Evolutionary conservation across 139 green algal species (phyloP), one percentile per base, ranked within the genome.

Genomic region (Axilococcus clingmanii): DNA sequence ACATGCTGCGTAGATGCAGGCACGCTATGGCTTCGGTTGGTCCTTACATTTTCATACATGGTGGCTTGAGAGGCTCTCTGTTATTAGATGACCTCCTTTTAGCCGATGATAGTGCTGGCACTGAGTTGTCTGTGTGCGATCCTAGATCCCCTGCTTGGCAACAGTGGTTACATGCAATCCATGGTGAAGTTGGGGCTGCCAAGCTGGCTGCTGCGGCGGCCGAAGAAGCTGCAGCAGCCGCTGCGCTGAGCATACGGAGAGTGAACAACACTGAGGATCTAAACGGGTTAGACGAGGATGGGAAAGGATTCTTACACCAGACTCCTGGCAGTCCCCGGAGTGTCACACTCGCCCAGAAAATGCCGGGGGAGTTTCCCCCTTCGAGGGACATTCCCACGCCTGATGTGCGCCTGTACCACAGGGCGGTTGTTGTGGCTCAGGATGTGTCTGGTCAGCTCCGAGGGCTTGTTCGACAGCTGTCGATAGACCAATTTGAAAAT

Each of bases 401-500:
- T 1, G 82, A 94, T 37, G 86, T 96, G 40, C 64, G 83, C 40
- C 69, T 96, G 48, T 90, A 92, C 63, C 85, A 96, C 63, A 71
- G 88, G 19, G 88, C 83, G 2, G 86, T 95, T 25, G 90, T 98
- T 36, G 88, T 96, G 25, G 76, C 83, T 11, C 78, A 84, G 40
- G 71, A 78, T 7, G 37, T 63, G 17, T 40, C 42, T 56, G 68
- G 71, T 41, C 30, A 50, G 22, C 34, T 93, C 43, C 74, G 82
- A 7, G 81, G 88, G 31, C 60, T 96, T 24, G 84, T 96, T 36
- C 62, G 87, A 32, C 84, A 98, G 78, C 76, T 99, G 35, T 89
- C 72, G 3, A 96, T 99, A 19, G 92, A 98, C 61, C 87, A 95
- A 78, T 94, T 99, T 65, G 86, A 99, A 68, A 95, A 98, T 44